phyloP scores from a whole-genome alignment of 2,329 filamentous ascomycete genomes.

The Malbranchea cinnamomea region DNA sequence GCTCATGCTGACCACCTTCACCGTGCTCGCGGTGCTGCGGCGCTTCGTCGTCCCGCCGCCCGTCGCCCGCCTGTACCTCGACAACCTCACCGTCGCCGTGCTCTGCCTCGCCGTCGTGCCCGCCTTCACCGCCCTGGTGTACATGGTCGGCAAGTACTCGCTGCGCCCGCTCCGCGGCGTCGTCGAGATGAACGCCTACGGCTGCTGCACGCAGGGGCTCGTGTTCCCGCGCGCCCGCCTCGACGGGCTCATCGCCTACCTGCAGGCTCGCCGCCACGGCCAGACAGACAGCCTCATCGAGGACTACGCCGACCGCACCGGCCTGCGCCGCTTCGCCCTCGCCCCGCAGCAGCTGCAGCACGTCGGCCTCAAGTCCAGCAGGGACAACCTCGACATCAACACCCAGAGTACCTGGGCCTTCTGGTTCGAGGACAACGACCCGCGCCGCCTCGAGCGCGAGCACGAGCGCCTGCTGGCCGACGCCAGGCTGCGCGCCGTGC shows the following conservation, averaged over 20 bases:
- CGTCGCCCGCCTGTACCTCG: slow-evolving; percentile 8
- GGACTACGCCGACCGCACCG: slow-evolving; percentile 12
- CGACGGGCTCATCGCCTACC: slow-evolving; percentile 9
- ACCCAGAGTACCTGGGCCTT: slow-evolving; percentile 17
- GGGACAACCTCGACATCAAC: slow-evolving; percentile 15
- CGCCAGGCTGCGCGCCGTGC: too few relatives aligned
- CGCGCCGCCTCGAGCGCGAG: slow-evolving; percentile 10
- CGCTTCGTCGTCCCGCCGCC: slow-evolving; percentile 5
- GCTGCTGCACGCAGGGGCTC: slow-evolving; percentile 22
- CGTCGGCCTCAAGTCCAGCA: slow-evolving; percentile 17
- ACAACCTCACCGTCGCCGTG: slow-evolving; percentile 10
- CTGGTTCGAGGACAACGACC: slow-evolving; percentile 16
- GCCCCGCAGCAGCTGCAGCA: slow-evolving; percentile 17
- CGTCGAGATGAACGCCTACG: slow-evolving; percentile 15
- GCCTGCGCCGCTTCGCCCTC: slow-evolving; percentile 21
- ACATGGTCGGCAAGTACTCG: slow-evolving; percentile 16
- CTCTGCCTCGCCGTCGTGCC: slow-evolving; percentile 13
- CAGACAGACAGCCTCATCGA: slow-evolving; percentile 17
- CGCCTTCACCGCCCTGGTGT: slow-evolving; percentile 12
- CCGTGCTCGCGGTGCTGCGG: slow-evolving; percentile 9
- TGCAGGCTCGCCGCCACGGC: slow-evolving; percentile 9
- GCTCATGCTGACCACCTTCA: slow-evolving; percentile 3
- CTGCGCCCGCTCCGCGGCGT: slow-evolving; percentile 13
- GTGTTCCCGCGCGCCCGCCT: slow-evolving; percentile 16
- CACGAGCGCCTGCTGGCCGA: slow-evolving; percentile 9